Conservation (phyloP, 192 early-diverging fungal species). For the Coemansia asiatica region DNA sequence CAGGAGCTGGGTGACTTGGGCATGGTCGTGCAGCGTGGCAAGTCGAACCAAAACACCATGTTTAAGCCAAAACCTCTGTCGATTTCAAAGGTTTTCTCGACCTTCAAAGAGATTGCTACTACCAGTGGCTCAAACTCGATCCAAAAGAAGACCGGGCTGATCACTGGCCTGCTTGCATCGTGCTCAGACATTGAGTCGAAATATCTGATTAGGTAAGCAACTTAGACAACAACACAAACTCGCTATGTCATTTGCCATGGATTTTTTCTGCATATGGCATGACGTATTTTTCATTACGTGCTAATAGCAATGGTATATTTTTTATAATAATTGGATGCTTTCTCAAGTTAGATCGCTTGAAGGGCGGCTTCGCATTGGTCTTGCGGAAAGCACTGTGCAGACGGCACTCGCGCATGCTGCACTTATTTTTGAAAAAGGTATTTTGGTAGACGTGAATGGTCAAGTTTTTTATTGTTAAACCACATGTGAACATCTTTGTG, state of each 20-base stretch:
- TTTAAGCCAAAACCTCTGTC: slow-evolving; percentile 78
- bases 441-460: background rate
- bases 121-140: slow-evolving; percentile 67
- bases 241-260: no score
- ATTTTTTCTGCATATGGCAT: no score
- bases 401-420: slow-evolving; percentile 84
- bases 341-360: slow-evolving; percentile 55
- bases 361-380: slow-evolving; percentile 93
- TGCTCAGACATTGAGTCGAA: slow-evolving; percentile 82
- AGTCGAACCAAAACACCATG: slow-evolving; percentile 83
- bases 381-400: slow-evolving; percentile 92
- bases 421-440: slow-evolving; percentile 55
- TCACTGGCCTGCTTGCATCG: slow-evolving; percentile 71
- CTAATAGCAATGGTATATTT: background rate
- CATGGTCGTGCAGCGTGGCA: slow-evolving; percentile 82
- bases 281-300: no score
- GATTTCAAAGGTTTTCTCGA: slow-evolving; percentile 76
- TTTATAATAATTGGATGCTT: background rate
- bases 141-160: slow-evolving; percentile 71
- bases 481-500: background rate
- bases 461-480: background rate
- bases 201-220: slow-evolving; percentile 72
- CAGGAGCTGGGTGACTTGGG: slow-evolving; percentile 85
- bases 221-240: background rate
- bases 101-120: slow-evolving; percentile 82